Base-by-base conservation (phyloP, 345 rosid genomes). In the Eucalyptus curtisii region DNA sequence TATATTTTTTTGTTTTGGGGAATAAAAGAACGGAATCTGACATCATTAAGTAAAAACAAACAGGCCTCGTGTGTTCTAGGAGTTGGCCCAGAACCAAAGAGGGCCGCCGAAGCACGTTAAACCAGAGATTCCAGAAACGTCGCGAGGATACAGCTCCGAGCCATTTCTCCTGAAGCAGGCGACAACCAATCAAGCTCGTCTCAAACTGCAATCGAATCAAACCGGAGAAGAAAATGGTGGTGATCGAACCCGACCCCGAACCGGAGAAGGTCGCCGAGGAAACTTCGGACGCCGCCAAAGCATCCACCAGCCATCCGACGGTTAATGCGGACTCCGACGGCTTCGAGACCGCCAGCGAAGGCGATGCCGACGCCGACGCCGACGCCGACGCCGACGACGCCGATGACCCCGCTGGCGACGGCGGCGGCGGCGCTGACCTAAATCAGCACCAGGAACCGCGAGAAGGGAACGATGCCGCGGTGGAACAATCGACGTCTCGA, bases 321-420 rank as follows among this genome's bases (percentile, higher is more conserved):
- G 40, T 90, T 30, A 88, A 79, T 53, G 95, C 91, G 37, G 94
- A 92, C 49, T 95, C 97, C 86, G 99, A 97, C 89, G 99, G 99
- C 27, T 97, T 95, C 89, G 98, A 96, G 88, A 97, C 99, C 17
- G 99, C 99, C n/a, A 97, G 97, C 91, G 99, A 97, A 49, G 92
- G 94, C 64, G 98, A 91, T 42, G 90, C 93, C 15, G 96, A 93
- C 42, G 89, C 89, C 27, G 98, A 91, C 64, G 90, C 94, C 16
- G 96, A 93, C 66, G 90, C 50, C 20, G n/a, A 89, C 7, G 96
- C 96, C 6, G 82, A 22, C 16, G 98, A 91, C 71, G 89, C 94
- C 14, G 96, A 93, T 48, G 90, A 40, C 7, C 59, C 89, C 4
- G 96, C 95, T 6, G 84, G 16, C 27, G 86, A 24, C 82, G 82